phyloP scores from a whole-genome alignment of 1,284 basidiomycete species.

The Tremellales sp. region DNA sequence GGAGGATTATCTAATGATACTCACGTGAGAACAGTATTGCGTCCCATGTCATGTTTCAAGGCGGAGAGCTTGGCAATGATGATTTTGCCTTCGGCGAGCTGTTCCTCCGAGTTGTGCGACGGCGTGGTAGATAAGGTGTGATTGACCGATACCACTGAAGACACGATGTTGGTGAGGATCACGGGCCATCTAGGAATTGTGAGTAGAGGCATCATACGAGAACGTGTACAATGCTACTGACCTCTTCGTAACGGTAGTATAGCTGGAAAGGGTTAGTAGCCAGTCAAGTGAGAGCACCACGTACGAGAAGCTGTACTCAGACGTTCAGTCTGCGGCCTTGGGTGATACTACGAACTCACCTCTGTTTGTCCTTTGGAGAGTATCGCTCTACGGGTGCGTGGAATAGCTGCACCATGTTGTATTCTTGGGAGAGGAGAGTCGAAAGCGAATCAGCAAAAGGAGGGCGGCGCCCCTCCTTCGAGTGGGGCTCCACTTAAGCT shows the following conservation, averaged over 20 bases:
- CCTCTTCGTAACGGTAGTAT: constrained; percentile 1
- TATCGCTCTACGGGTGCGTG: constrained; percentile 35
- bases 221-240: constrained; percentile 37
- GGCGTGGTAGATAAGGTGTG: constrained; percentile 52
- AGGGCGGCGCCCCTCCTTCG: not conserved
- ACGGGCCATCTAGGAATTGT: constrained; percentile 84
- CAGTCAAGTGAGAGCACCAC: constrained; percentile 7
- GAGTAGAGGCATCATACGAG: too few species aligned
- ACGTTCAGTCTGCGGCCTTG: not conserved
- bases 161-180: constrained; percentile 76
- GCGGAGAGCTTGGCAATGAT: constrained; percentile 76
- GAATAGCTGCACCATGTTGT: constrained; percentile 24
- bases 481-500: not conserved
- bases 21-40: constrained; percentile 70
- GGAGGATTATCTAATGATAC: constrained; percentile 32
- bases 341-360: constrained; percentile 21
- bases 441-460: not conserved
- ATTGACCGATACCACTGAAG: constrained; percentile 61
- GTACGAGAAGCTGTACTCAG: constrained; percentile 35
- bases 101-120: constrained; percentile 19
- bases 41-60: constrained; percentile 85
- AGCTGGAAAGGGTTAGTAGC: not conserved
- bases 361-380: constrained; percentile 46
- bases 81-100: constrained; percentile 63
- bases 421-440: not conserved